Conservation (phyloP, 768 basidiomycete species). For the Tulasnella sp. region DNA sequence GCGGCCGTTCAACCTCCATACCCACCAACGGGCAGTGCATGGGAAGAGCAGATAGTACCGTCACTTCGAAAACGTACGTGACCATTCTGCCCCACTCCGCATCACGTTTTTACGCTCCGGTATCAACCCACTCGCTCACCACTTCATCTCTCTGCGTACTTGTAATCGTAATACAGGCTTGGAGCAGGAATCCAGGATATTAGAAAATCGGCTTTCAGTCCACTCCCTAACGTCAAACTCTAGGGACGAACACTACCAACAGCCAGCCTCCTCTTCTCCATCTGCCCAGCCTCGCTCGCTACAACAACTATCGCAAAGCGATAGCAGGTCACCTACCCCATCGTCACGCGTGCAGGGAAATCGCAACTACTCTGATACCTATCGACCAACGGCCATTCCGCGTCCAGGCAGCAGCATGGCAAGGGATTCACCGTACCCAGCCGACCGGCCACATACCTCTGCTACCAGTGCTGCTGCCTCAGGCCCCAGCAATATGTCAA, state of each 20-base stretch:
- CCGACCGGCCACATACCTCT: constrained; percentile 29
- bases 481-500: constrained; percentile 13
- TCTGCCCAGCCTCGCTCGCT: constrained; percentile 23
- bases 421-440: constrained; percentile 25
- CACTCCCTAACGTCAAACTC: constrained; percentile 57
- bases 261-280: constrained; percentile 14
- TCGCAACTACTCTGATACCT: constrained; percentile 23
- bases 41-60: constrained; percentile 80
- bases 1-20: constrained; percentile 10
- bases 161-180: constrained; percentile 45
- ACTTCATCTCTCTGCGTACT: neutral
- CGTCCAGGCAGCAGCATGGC: constrained; percentile 36
- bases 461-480: constrained; percentile 20
- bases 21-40: constrained; percentile 31
- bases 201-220: constrained; percentile 68
- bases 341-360: neutral
- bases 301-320: constrained; percentile 17
- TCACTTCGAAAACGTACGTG: constrained; percentile 66
- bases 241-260: constrained; percentile 38
- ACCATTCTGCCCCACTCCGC: constrained; percentile 18
- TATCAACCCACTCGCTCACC: constrained; percentile 1
- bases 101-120: constrained; percentile 14
- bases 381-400: constrained; percentile 42
- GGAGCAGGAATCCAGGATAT: constrained; percentile 68
- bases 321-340: constrained; percentile 13